Percentiles rank a stretch among this genome's conserved stretches.
Evolutionary conservation across 148 eudicot species (phyloP).

Genomic region (Beta vulgaris): DNA sequence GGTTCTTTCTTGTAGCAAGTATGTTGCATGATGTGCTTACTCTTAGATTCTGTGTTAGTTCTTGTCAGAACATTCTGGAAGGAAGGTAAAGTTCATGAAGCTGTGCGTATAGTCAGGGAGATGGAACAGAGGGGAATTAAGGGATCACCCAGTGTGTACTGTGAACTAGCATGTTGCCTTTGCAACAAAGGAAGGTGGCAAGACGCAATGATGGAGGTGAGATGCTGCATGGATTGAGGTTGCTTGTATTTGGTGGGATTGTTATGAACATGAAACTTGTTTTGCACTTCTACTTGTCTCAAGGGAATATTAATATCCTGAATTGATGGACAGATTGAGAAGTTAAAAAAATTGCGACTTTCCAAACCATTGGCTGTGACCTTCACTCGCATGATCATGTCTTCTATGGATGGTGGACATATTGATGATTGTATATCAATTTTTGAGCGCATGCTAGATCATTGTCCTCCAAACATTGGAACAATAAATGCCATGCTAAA

Average conservation of each 20-base stretch:
- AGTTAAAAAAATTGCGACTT: conserved; percentile 53
- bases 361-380: conserved; percentile 67
- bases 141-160: conserved; percentile 79
- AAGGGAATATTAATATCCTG: neutral
- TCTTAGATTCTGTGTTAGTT: conserved; percentile 39
- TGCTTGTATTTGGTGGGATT: conserved; percentile 1
- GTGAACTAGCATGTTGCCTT: conserved; percentile 91
- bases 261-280: conserved; percentile 4
- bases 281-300: conserved; percentile 8
- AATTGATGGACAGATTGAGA: conserved; percentile 57
- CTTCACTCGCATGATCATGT: conserved; percentile 85
- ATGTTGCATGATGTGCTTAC: conserved; percentile 1
- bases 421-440: conserved; percentile 58
- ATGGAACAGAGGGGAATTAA: conserved; percentile 86
- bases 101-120: conserved; percentile 70
- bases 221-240: conserved; percentile 19
- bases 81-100: conserved; percentile 73
- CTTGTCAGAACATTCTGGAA: conserved; percentile 83
- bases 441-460: conserved; percentile 51
- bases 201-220: conserved; percentile 77
- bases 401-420: conserved; percentile 76
- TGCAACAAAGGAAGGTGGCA: conserved; percentile 86
- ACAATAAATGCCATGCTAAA: conserved; percentile 76
- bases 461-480: conserved; percentile 60
- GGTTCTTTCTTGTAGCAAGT: neutral